Conservation (phyloP, 768 basidiomycete species). For the Fomitopsis serialis region DNA sequence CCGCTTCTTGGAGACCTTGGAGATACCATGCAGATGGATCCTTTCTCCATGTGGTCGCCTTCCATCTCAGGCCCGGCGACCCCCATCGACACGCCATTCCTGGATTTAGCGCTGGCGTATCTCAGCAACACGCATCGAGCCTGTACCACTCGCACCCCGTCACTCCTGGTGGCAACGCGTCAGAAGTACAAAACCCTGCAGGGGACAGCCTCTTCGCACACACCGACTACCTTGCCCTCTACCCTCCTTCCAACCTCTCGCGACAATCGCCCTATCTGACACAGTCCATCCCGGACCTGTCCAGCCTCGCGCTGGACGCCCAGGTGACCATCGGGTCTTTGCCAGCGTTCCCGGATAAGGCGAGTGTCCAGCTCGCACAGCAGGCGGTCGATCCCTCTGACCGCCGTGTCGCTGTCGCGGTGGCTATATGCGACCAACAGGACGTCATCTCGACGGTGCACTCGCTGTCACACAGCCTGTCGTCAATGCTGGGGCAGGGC, state of each 20-base stretch:
- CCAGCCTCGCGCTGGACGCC: background rate
- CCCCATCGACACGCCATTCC: background rate
- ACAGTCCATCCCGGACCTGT: background rate
- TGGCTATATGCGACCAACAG: conserved; percentile 9
- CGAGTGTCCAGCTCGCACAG: conserved; percentile 1
- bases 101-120: background rate
- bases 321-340: background rate
- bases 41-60: background rate
- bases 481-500: conserved; percentile 2
- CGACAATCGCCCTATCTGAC: background rate
- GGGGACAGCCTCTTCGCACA: background rate
- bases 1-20: background rate
- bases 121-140: background rate
- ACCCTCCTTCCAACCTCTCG: background rate
- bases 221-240: background rate
- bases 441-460: background rate
- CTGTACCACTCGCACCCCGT: background rate
- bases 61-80: background rate
- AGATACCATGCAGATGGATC: background rate
- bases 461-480: background rate
- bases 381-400: conserved; percentile 3
- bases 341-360: conserved; percentile 1
- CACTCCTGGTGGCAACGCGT: background rate
- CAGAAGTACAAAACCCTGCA: background rate
- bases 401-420: conserved; percentile 1